Base-by-base conservation (phyloP, 2,329 filamentous ascomycete species). In the Aspergillus ruber region DNA sequence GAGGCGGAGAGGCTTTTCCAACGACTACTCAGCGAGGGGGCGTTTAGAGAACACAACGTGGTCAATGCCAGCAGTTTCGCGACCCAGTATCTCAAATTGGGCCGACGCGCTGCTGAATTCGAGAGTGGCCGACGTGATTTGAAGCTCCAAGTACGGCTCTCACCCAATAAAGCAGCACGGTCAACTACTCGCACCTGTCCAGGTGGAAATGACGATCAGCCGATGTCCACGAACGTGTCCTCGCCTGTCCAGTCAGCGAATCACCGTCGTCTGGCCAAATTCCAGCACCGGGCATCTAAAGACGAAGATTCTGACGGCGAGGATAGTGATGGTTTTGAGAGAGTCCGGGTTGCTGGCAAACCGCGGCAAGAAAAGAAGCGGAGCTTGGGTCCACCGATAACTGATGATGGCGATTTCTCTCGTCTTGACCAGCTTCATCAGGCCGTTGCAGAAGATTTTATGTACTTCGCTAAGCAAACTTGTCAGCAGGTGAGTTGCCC, bases 1-100 rank as follows among this genome's bases (percentile, higher is more conserved):
- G 88, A 94, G 60, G 78, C 90, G 10, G 86, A 95, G 62, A 84
- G 90, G 35, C 76, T 97, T n/a, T 88, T 96, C 58, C 82, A 88
- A 60, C 78, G 80, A 42, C 74, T 98, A 8, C 72, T 88, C 6
- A 79, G 79, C 4, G 86, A 94, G 59, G 84, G 85, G 40, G 88
- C 84, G 5, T 71, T 98, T 21, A 68, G 65, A 12, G 89, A 96
- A 67, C 72, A 84, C 29, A 87, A 88, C 60, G 72, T 80, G 43
- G 72, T 82, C 47, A 86, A 84, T 62, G 72, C 70, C 39, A 73
- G 72, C 42, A 80, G 81, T 4, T 90, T 95, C 63, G 80, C 88
- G 1, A 80, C 82, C 45, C 82, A 86, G 55, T 95, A 96, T 62
- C 55, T 73, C 43, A 61, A 65, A 43, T 53, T 67, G 35, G 71